phyloP scores from a whole-genome alignment of 768 basidiomycete species.

The Rubroboletus satanas region DNA sequence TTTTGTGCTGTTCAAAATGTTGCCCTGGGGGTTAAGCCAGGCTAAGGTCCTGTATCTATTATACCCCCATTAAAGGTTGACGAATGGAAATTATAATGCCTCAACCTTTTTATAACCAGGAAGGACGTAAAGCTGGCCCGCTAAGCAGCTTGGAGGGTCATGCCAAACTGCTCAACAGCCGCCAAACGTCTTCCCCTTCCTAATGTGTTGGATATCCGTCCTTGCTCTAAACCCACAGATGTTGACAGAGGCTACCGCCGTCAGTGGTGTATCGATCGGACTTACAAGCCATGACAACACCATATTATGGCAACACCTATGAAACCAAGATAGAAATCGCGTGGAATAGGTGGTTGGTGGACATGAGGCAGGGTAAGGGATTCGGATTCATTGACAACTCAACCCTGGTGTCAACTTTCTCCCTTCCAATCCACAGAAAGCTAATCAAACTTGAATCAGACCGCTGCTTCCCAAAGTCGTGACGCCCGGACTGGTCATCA shows the following conservation, averaged over 20 bases:
- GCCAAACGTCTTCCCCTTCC: neutral
- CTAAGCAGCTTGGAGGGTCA: neutral
- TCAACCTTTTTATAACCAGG: neutral
- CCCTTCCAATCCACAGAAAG: neutral
- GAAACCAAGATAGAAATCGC: conserved; percentile 15
- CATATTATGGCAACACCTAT: neutral
- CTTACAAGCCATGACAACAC: too few relatives aligned
- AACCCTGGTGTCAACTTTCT: neutral
- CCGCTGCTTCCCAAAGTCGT: neutral
- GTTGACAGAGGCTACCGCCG: neutral
- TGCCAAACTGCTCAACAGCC: neutral
- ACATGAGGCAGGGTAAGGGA: conserved; percentile 16
- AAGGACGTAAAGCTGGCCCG: neutral
- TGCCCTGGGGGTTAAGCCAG: neutral
- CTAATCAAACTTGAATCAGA: neutral
- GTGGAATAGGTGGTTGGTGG: conserved; percentile 2
- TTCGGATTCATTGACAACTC: conserved; percentile 2
- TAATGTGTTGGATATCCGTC: neutral
- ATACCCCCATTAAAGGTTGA: neutral
- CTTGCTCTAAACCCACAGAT: neutral
- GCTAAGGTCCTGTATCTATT: neutral
- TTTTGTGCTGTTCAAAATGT: neutral
- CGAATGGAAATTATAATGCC: neutral
- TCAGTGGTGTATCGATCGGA: neutral
- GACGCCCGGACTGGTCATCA: neutral